A percentile compares a stretch with the other conserved stretches of the same genome.
Evolutionary conservation across 2,329 filamentous ascomycete genomes (phyloP).

Genomic region (Verticillium zaregamsianum): DNA sequence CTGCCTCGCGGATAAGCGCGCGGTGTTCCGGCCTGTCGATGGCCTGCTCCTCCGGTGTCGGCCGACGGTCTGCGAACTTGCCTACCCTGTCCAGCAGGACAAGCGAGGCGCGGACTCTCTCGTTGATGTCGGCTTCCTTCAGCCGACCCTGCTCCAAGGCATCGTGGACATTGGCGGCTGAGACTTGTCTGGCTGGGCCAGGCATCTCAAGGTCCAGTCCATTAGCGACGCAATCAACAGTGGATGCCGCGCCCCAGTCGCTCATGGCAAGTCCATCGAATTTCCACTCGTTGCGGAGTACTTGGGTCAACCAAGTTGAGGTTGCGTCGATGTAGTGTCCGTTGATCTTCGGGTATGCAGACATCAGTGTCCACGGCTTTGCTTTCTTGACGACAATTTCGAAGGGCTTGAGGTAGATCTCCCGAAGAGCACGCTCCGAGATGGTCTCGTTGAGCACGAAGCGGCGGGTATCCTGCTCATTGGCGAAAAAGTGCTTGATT

Average conservation of each 20-base stretch:
- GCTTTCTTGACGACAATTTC: slow-evolving; percentile 38
- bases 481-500: slow-evolving; percentile 42
- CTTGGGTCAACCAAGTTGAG: slow-evolving; percentile 24
- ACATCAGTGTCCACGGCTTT: slow-evolving; percentile 40
- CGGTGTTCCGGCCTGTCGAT: slow-evolving; percentile 10
- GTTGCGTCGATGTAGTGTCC: slow-evolving; percentile 1
- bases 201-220: slow-evolving; percentile 46
- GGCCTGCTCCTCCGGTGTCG: slow-evolving; percentile 44
- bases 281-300: slow-evolving; percentile 39
- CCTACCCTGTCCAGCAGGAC: slow-evolving; percentile 46
- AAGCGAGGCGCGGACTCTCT: slow-evolving; percentile 51
- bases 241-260: slow-evolving; percentile 35
- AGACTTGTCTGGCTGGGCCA: slow-evolving; percentile 36
- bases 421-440: slow-evolving; percentile 23
- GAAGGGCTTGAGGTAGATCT: slow-evolving; percentile 40
- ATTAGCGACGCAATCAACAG: slow-evolving; percentile 9
- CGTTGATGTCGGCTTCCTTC: slow-evolving; percentile 50
- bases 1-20: slow-evolving; percentile 22
- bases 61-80: slow-evolving; percentile 19
- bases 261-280: slow-evolving; percentile 34
- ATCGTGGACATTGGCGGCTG: slow-evolving; percentile 27
- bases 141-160: slow-evolving; percentile 70
- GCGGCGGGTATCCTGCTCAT: slow-evolving; percentile 30
- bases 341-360: slow-evolving; percentile 42
- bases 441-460: slow-evolving; percentile 23